Percentiles rank a stretch among this genome's conserved stretches.
phyloP scores from a whole-genome alignment of 2,329 filamentous ascomycete species.

The Pseudocercospora fijiensis region DNA sequence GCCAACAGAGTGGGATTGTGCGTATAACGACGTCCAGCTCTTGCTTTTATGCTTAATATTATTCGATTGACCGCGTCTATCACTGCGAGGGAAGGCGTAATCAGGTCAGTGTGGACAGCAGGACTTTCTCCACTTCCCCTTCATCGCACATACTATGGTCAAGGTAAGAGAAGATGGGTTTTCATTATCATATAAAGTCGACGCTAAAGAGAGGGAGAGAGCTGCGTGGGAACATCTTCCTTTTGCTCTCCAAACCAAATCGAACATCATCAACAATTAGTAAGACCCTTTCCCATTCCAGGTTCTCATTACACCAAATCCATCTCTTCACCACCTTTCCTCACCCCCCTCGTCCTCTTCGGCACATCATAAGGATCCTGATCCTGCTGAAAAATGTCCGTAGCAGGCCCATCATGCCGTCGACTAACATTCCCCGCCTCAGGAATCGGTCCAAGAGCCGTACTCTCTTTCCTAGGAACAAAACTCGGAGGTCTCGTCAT shows the following conservation, averaged over 20 bases:
- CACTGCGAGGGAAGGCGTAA: neutral
- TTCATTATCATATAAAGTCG: no score
- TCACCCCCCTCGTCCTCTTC: neutral
- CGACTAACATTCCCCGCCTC: constrained; percentile 12
- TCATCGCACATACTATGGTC: no score
- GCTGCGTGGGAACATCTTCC: neutral
- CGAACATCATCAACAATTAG: neutral
- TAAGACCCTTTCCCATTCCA: no score
- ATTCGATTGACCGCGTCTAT: neutral
- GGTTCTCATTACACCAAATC: neutral
- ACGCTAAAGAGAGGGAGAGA: neutral
- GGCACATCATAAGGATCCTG: constrained; percentile 6
- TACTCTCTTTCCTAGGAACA: neutral
- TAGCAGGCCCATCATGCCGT: constrained; percentile 7
- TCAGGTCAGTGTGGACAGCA: no score
- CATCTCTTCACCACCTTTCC: neutral
- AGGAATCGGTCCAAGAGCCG: constrained; percentile 6
- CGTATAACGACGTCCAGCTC: no score
- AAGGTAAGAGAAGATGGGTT: no score
- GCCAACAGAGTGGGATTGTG: neutral
- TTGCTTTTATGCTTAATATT: neutral
- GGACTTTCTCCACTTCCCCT: no score
- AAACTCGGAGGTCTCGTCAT: neutral
- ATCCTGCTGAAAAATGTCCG: neutral
- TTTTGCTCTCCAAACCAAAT: neutral